Evolutionary conservation across 768 basidiomycete genomes (phyloP).

Genomic region (Amanita polypyramis): DNA sequence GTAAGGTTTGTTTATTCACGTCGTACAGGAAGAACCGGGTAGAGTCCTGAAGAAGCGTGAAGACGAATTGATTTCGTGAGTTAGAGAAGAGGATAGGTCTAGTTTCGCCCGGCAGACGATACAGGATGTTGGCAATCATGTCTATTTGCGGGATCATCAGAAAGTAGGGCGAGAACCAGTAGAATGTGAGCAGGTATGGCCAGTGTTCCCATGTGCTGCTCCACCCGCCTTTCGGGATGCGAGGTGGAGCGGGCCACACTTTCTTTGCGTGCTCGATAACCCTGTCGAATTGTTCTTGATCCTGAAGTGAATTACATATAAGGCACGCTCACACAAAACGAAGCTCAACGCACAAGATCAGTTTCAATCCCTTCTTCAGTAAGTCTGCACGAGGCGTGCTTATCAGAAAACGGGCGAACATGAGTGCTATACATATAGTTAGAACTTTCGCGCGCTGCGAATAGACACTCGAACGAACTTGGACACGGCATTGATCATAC

Average conservation of each 20-base stretch:
- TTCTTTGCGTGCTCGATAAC: slow-evolving; percentile 13
- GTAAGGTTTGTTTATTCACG: slow-evolving; percentile 4
- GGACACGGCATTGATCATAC: no score
- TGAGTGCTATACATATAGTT: no score
- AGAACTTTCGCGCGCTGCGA: no score
- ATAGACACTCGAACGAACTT: no score
- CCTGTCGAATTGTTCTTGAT: neutral
- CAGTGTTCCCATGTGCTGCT: slow-evolving; percentile 20
- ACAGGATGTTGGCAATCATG: slow-evolving; percentile 22
- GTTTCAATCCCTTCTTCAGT: neutral
- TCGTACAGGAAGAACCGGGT: slow-evolving; percentile 14
- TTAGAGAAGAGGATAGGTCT: slow-evolving; percentile 22
- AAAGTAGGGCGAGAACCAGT: slow-evolving; percentile 24
- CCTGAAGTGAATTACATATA: neutral
- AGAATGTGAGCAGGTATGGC: slow-evolving; percentile 21
- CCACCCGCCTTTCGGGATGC: slow-evolving; percentile 19
- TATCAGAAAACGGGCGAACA: no score
- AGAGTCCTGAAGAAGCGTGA: slow-evolving; percentile 14
- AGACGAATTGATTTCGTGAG: slow-evolving; percentile 13
- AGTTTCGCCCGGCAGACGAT: slow-evolving; percentile 21
- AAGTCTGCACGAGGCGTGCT: neutral
- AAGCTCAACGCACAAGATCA: neutral
- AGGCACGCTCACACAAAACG: neutral
- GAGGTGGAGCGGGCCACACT: slow-evolving; percentile 17
- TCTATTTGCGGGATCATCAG: slow-evolving; percentile 26